Evolutionary conservation across 345 rosid genomes (phyloP), one percentile per base, ranked within the genome.

Genomic region (Viola odorata): DNA sequence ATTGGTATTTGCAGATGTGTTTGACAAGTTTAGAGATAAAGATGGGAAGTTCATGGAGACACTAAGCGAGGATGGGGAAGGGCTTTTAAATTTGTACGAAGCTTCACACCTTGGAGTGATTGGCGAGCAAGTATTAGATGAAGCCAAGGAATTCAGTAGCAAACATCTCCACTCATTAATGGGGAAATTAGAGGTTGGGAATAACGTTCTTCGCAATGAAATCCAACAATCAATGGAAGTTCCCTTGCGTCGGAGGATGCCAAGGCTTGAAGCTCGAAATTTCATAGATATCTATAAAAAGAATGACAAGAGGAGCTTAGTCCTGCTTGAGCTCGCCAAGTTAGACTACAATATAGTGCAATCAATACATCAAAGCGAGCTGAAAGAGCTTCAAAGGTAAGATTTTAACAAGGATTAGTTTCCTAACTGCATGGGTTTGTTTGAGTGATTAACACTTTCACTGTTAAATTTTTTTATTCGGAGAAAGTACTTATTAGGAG

Each of bases 51-150:
- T 55, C 53, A 14, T 2, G 37, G 62, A 69, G 4, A 41, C 13
- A 13, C 12, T 64, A 58, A 8, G 3, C 0, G 53, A 7, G 41
- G 61, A 70, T 32, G 45, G 53, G 23, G 12, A 3, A 8, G 70
- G 66, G 12, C 53, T 71, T 37, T 65, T 23, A 57, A 65, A 58
- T 61, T 65, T 70, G 40, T 64, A 64, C 40, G 67, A 65, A 45
- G 70, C 75, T 41, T 71, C 70, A 12, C 41, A 65, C 53, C 63
- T 71, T 32, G 70, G 55, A 37, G n/a, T 36, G n/a, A 17, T 11
- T 32, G 70, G 51, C 49, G 67, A 71, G 17, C 12, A 54, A n/a
- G 41, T 50, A 14, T 32, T 69, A 15, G 63, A 62, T n/a, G 53
- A 69, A 17, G 73, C 73, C 58, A 62, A 51, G 9, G 44, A 15